Base-by-base conservation (phyloP, 257 asterid genomes). In the Apocynum venetum region DNA sequence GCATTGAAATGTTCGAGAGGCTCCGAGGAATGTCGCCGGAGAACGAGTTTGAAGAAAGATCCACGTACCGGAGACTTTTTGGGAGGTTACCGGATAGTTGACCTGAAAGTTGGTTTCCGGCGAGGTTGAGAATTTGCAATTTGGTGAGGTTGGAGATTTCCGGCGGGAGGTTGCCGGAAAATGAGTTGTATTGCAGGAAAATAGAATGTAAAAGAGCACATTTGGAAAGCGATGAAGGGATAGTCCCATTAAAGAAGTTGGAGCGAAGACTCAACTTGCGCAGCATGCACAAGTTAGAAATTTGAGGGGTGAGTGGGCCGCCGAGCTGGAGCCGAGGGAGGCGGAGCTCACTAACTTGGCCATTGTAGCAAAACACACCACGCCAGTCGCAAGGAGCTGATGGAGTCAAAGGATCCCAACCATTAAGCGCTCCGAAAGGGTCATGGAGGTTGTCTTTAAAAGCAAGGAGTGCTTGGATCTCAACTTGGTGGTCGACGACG, bases 331-430 rank as follows among this genome's bases (percentile, higher is more conserved):
- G 88, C 17, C 78, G 84, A 14, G 94, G 91, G 13, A 91, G 88
- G 0, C 90, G 89, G 70, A 91, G 88, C 81, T 88, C 92, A 46
- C 67, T 85, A 5, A 91, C 94, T 38, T 77, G 85, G 8, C 77
- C 77, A 43, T 74, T 36, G 55, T 70, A 52, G 76, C 97, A 91
- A 6, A 73, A 73, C 15, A 91, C 87, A 8, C 97, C 97, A 38
- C 88, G 87, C 97, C 97, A 91, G 84, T 91, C 93, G 83, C 97
- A 91, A 5, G 97, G 97, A 68, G 93, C 89, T 6, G 83, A 79
- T 8, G 89, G 88, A 36, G 94, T 78, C 11, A 90, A 84, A 0
- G 89, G 73, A 74, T 75, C 84, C 96, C 96, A 91, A 20, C 83
- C 83, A 75, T 10, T 20, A 40, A 91, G 90, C 15, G 81, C 85